Conservation (phyloP, 108 stramenopile species). For the Nitzschia sp. region DNA sequence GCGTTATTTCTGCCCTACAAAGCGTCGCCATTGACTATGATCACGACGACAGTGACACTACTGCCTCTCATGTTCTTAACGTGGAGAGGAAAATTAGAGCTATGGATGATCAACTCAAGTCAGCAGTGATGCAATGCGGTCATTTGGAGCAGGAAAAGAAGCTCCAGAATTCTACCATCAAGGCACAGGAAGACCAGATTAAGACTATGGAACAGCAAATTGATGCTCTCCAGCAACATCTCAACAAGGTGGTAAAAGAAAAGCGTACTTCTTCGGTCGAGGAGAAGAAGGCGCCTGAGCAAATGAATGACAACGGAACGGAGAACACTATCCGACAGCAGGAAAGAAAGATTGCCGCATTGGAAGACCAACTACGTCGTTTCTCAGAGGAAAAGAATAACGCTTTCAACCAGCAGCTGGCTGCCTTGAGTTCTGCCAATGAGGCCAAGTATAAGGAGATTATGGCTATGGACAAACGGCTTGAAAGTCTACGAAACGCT, state of each 20-base stretch:
- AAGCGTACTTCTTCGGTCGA: not conserved
- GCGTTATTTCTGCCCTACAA: conserved; percentile 19
- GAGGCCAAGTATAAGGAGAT: conserved; percentile 30
- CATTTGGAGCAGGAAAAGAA: conserved; percentile 23
- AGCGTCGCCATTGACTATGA: conserved; percentile 22
- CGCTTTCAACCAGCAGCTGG: not conserved
- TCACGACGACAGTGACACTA: not conserved
- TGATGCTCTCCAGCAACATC: conserved; percentile 3
- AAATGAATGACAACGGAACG: conserved; percentile 1
- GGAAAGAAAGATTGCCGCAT: conserved; percentile 5
- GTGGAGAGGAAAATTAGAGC: conserved; percentile 32
- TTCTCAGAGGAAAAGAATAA: not conserved
- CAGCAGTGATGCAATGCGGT: conserved; percentile 21
- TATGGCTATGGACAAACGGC: conserved; percentile 15
- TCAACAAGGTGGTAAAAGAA: not conserved
- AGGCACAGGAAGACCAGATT: conserved; percentile 27
- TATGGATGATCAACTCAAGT: conserved; percentile 20
- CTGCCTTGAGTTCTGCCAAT: conserved; percentile 7
- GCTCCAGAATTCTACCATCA: conserved; percentile 18
- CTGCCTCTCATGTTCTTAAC: conserved; percentile 6
- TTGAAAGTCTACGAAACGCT: conserved; percentile 13
- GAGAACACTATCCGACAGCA: conserved; percentile 6
- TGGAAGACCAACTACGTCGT: conserved; percentile 16
- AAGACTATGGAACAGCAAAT: conserved; percentile 25
- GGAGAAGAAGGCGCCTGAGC: conserved; percentile 6